Base-by-base conservation (phyloP, 768 basidiomycete genomes). In the Porphyrellus cyaneotinctus region DNA sequence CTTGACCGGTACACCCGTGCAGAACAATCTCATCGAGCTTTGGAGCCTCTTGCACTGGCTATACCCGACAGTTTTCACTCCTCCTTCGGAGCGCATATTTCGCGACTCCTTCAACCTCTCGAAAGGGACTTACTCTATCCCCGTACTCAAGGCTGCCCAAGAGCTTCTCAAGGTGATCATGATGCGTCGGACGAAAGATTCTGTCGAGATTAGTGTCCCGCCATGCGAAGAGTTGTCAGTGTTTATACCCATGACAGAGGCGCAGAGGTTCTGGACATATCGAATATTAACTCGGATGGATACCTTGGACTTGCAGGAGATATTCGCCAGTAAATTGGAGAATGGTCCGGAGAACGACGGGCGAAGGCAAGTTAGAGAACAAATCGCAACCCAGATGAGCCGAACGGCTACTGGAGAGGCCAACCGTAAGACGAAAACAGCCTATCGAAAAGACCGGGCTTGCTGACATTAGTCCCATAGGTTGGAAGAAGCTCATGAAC, bases 1-100 rank as follows among this genome's bases (percentile, higher is more conserved):
- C 53, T 70, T 89, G 52, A 87, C 84, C 0, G 87, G 87, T 22
- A 89, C 87, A 0, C 87, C 87, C 0, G 75, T 89, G 0, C 87
- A 88, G 60, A 85, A 85, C 57, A 80, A 85, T 55, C 64, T 85
- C 12, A 64, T 74, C 18, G 83, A 85, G 61, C 70, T 84, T 15
- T 82, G 80, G 83, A 62, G 74, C 22, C 66, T 83, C 13, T 65
- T 84, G 17, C 78, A 76, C 56, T 83, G 77, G 77, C 70, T 85
- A 17, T 79, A 78, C 58, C 82, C 83, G 5, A 53, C 56, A 3
- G 67, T 83, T 33, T 85, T 85, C 62, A 81, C 76, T 2, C 42
- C 57, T 6, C 57, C 76, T 3, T 75, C 83, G 0, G 74, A 79
- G 49, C 65, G 68, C 3, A 64, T 74, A 1, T 85, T 85, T 64